These are phyloP conservation scores for Coemansia brasiliensis DNA, from an alignment of 192 early-diverging fungal genomes.

Conservation along the genomic window DNA sequence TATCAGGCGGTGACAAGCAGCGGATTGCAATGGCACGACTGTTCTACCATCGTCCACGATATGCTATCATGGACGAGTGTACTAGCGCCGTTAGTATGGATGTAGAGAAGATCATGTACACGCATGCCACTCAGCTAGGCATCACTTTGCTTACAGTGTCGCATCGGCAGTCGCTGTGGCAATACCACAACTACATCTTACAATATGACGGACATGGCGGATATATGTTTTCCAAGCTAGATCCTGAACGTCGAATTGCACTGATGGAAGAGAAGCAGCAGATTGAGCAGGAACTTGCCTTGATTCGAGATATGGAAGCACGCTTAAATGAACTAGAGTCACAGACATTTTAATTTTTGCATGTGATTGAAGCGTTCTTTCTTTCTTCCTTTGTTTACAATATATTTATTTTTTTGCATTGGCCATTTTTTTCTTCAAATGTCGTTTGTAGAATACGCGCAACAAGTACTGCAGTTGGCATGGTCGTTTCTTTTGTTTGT, in stretches of 20 bases:
- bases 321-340: slow-evolving; percentile 36
- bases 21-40: slow-evolving; percentile 94
- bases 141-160: slow-evolving; percentile 94
- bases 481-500: slow-evolving; percentile 9
- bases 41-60: slow-evolving; percentile 94
- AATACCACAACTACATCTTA: slow-evolving; percentile 94
- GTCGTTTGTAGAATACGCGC: slow-evolving; percentile 32
- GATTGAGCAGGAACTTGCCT: slow-evolving; percentile 58
- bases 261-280: slow-evolving; percentile 90
- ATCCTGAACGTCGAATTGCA: slow-evolving; percentile 81
- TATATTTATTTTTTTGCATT: slow-evolving; percentile 1
- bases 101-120: slow-evolving; percentile 89
- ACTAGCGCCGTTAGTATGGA: slow-evolving; percentile 91
- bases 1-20: slow-evolving; percentile 97
- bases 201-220: slow-evolving; percentile 97
- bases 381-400: neutral
- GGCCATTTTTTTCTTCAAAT: slow-evolving; percentile 4
- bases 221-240: slow-evolving; percentile 88
- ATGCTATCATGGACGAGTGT: slow-evolving; percentile 96
- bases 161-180: slow-evolving; percentile 93
- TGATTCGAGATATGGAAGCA: slow-evolving; percentile 37
- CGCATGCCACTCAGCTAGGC: slow-evolving; percentile 73
- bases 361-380: neutral
- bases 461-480: slow-evolving; percentile 9
- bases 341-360: slow-evolving; percentile 8